Percentiles rank a stretch among this genome's conserved stretches.
Conservation (phyloP, 2,329 filamentous ascomycete genomes). For the Pseudocercospora ulei region DNA sequence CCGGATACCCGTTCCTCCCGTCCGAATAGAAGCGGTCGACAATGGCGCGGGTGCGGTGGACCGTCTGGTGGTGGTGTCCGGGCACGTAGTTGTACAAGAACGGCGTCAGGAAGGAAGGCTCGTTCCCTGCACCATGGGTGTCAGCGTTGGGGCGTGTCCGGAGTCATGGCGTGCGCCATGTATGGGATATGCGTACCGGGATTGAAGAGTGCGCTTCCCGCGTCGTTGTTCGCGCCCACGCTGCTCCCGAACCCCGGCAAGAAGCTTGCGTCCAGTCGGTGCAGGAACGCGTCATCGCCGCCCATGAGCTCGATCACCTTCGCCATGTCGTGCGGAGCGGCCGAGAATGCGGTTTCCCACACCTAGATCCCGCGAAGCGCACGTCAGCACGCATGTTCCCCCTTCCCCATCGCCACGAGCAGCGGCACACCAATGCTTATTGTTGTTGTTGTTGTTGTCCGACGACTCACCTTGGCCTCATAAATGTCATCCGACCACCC, state of each 20-base stretch:
- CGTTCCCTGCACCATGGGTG: conserved; percentile 27
- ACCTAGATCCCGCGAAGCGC: conserved; percentile 21
- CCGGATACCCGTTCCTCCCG: conserved; percentile 37
- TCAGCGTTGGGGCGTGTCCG: neutral
- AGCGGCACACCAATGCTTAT: too few relatives aligned
- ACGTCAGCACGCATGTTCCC: conserved; percentile 17
- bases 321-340: conserved; percentile 23
- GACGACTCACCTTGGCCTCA: conserved; percentile 16
- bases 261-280: conserved; percentile 19
- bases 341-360: conserved; percentile 21
- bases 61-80: conserved; percentile 34
- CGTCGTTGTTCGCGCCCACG: conserved; percentile 21
- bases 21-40: conserved; percentile 39
- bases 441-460: too few relatives aligned
- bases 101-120: conserved; percentile 37
- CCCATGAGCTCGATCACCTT: conserved; percentile 21
- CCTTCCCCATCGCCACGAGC: too few relatives aligned
- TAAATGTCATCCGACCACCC: conserved; percentile 21
- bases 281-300: conserved; percentile 16
- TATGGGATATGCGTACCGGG: conserved; percentile 17
- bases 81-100: conserved; percentile 37
- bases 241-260: conserved; percentile 17
- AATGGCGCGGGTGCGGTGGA: conserved; percentile 33
- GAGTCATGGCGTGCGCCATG: too few relatives aligned
- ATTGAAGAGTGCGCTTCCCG: conserved; percentile 24